Percentiles rank a stretch among this genome's conserved stretches.
These are phyloP conservation scores for Bruguiera parviflora DNA, from an alignment of 345 rosid species.

Conservation along the genomic window DNA sequence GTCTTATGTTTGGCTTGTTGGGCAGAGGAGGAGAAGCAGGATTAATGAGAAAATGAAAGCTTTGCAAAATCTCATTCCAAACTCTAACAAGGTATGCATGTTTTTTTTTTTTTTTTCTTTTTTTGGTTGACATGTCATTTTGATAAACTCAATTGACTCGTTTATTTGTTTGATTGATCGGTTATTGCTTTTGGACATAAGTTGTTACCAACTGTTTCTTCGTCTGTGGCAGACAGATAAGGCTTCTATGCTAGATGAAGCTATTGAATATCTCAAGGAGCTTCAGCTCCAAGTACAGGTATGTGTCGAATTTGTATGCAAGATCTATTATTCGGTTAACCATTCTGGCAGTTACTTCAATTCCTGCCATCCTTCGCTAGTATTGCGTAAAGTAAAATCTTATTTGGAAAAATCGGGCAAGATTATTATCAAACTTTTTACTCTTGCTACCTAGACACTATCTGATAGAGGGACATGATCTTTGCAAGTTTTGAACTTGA, in stretches of 20 bases:
- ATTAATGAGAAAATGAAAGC: constrained; percentile 99
- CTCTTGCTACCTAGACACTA: too few relatives aligned
- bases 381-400: too few relatives aligned
- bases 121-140: constrained; percentile 1
- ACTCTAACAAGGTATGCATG: constrained; percentile 72
- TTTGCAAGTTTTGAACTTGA: too few relatives aligned
- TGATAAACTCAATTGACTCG: not conserved
- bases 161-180: not conserved
- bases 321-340: too few relatives aligned
- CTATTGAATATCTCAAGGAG: constrained; percentile 85
- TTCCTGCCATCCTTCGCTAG: too few relatives aligned
- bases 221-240: constrained; percentile 64
- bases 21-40: constrained; percentile 93
- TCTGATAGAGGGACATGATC: too few relatives aligned
- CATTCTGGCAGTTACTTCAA: too few relatives aligned
- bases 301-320: constrained; percentile 5
- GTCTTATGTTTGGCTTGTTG: constrained; percentile 2
- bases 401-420: too few relatives aligned
- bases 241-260: constrained; percentile 97
- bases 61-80: constrained; percentile 80
- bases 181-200: not conserved
- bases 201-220: constrained; percentile 7
- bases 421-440: too few relatives aligned
- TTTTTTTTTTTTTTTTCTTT: not conserved
- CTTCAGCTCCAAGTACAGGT: constrained; percentile 99